Evolutionary conservation across 2,329 filamentous ascomycete genomes (phyloP).

Genomic region (Xylariaceae sp.): DNA sequence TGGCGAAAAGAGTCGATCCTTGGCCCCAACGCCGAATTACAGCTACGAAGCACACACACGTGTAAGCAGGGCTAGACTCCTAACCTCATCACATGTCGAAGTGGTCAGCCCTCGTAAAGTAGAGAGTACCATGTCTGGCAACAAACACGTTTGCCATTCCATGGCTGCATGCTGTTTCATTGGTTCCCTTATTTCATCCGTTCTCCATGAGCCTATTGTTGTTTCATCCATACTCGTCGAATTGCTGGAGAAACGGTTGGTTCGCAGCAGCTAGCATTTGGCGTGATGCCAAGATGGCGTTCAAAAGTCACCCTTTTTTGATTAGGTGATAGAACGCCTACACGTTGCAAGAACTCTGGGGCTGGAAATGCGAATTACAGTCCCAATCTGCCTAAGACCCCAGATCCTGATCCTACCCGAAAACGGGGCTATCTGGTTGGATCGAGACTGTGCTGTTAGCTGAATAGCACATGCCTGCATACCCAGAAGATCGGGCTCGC

Average conservation of each 20-base stretch:
- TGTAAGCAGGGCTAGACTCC: slow-evolving; percentile 3
- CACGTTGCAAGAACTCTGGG: neutral
- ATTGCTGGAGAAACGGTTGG: neutral
- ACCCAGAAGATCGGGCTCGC: neutral
- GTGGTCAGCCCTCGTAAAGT: no score
- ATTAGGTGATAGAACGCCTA: slow-evolving; percentile 2
- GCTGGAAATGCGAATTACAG: neutral
- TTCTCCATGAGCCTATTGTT: slow-evolving; percentile 3
- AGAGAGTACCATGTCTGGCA: neutral
- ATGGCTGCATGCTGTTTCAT: slow-evolving; percentile 2
- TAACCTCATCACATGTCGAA: neutral
- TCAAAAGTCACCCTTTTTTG: slow-evolving; percentile 3
- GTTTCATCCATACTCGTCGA: slow-evolving; percentile 10
- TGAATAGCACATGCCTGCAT: neutral
- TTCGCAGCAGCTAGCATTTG: slow-evolving; percentile 8
- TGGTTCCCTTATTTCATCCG: neutral
- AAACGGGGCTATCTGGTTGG: neutral
- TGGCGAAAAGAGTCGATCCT: no score
- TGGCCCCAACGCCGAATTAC: neutral
- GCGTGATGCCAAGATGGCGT: no score
- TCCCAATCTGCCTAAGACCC: neutral
- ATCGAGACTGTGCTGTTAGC: neutral
- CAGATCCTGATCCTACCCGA: neutral
- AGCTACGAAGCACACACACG: neutral
- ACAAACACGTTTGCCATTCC: slow-evolving; percentile 2